Base-by-base conservation (phyloP, 208 protist genomes). In the Wallacemonas sp. region DNA sequence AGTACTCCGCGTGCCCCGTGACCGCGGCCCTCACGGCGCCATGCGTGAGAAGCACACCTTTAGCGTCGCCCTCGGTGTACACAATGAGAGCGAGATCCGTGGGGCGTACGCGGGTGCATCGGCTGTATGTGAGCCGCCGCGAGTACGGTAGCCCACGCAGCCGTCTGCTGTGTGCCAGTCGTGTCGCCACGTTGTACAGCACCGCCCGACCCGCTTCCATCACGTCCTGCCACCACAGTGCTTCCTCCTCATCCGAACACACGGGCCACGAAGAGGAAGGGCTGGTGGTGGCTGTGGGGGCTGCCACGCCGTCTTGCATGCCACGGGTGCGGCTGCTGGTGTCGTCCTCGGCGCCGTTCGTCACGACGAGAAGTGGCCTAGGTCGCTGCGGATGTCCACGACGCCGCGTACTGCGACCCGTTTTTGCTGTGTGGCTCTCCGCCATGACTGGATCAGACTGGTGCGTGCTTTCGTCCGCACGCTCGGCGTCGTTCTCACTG, bases 41-140 rank as follows among this genome's bases (percentile, higher is more conserved):
- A 62, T 97, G 87, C 22, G 80, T 90, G 42, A 95, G 79, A 49
- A 94, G 68, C 30, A 96, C 89, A 27, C 91, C 93, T 39, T 91
- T 91, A 4, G 86, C 75, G 39, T 88, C 78, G 0, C 90, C 90
- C 9, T 79, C 74, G 0, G 90, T 93, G 80, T 97, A 97, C 64
- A 90, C 67, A 39, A 95, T 85, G 11, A 92, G 44, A 11, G 79
- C 86, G 34, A 88, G 46, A 49, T 80, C 80, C 12, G 80, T 75
- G 11, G 77, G 42, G 11, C 74, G 74, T 14, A 81, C 59, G 8
- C 75, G 65, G 1, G 60, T 60, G 24, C 44, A 54, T 8, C 19
- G 71, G 67, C 38, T 59, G 53, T 15, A 38, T 53, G 33, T 55
- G 46, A 28, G 54, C 38, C 34, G 53, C 9, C 51, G 31, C 41